Base-by-base conservation (phyloP, 73 alveolate genomes). In the Paramecium primaurelia region DNA sequence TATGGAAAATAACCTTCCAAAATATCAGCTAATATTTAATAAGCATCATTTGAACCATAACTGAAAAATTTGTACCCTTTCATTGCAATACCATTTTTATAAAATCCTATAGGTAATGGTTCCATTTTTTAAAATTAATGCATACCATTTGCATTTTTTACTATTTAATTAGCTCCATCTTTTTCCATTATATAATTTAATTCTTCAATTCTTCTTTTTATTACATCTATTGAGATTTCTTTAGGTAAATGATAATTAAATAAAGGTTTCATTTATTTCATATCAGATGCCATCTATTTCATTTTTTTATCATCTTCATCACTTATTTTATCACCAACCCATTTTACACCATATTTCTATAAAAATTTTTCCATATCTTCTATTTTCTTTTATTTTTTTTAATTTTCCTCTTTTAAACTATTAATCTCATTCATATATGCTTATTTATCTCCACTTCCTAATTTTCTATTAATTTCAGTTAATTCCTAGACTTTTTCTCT, bases 1-100 rank as follows among this genome's bases (percentile, higher is more conserved):
- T 94, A 97, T 5, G 99, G 99, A 87, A 98, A 97, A 92, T 96
- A 97, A 60, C 99, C 99, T 92, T 97, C 99, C 80, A 97, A 93
- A 32, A 87, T 89, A 73, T 89, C 94, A 10, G 94, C 94, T 42
- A 89, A 83, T 30, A 89, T 89, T 71, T 89, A 51, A 47, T 89
- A 71, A 25, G 94, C 86, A 38, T 89, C 94, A 71, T 77, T 26
- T 71, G 94, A 89, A 7, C 94, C 94, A 71, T 89, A 89, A 49
- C 64, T 45, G 10, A 89, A 89, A 49, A 89, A 89, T 26, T 89
- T 89, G 6, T 58, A 73, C 30, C 94, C 94, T 26, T 49, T 89
- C 59, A 89, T 64, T 2, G 94, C 94, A 38, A 89, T 71, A 6
- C 94, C 94, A 71, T 89, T 83, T 34, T 47, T 71, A 60, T 89